Conservation (phyloP, 2,329 filamentous ascomycete species). For the Aspergillus hortae region DNA sequence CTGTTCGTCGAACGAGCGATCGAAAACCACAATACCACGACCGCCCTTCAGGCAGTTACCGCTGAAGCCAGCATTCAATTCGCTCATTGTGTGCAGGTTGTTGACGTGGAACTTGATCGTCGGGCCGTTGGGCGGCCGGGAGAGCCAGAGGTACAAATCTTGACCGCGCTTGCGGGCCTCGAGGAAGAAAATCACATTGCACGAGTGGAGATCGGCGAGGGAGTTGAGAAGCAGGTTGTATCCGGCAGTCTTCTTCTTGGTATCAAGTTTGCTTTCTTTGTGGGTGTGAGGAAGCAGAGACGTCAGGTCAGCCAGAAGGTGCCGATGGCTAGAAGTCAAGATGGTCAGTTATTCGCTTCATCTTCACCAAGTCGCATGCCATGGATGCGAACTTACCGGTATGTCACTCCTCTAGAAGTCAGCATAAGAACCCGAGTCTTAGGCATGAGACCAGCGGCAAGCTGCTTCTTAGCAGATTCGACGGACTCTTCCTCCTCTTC, state of each 20-base stretch:
- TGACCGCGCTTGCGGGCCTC: slow-evolving; percentile 85
- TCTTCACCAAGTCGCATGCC: background rate
- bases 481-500: slow-evolving; percentile 30
- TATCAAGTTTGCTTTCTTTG: slow-evolving; percentile 96
- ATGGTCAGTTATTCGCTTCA: slow-evolving; percentile 2
- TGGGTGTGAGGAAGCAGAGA: slow-evolving; percentile 85
- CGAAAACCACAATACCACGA: slow-evolving; percentile 86
- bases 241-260: slow-evolving; percentile 66
- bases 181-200: slow-evolving; percentile 92
- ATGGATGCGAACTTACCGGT: slow-evolving; percentile 53
- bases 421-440: slow-evolving; percentile 74
- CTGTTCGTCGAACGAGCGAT: slow-evolving; percentile 76
- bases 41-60: slow-evolving; percentile 96
- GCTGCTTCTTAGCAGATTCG: slow-evolving; percentile 29
- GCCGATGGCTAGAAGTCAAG: slow-evolving; percentile 66
- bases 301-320: slow-evolving; percentile 85
- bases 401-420: slow-evolving; percentile 88
- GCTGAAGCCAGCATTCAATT: slow-evolving; percentile 76
- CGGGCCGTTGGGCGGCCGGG: slow-evolving; percentile 82
- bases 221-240: slow-evolving; percentile 76
- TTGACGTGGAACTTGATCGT: slow-evolving; percentile 55
- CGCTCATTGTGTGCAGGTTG: slow-evolving; percentile 89
- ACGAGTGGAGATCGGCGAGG: slow-evolving; percentile 74
- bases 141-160: slow-evolving; percentile 91
- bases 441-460: slow-evolving; percentile 37